phyloP scores from a whole-genome alignment of 352 stramenopile genomes.

The Pythium insidiosum region DNA sequence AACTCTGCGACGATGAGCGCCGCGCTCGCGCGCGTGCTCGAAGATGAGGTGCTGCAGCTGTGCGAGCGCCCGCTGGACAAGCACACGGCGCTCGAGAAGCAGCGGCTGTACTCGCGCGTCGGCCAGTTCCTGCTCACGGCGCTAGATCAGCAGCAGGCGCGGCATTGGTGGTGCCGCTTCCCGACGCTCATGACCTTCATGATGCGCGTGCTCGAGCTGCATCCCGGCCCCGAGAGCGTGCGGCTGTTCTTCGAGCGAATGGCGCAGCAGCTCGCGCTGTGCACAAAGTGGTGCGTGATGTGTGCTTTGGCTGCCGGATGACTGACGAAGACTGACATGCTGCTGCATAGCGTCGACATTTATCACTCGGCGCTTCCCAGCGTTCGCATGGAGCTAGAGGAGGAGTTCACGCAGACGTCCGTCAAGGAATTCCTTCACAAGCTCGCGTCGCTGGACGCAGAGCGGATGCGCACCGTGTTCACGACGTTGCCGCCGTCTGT shows the following conservation, averaged over 20 bases:
- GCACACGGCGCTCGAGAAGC: constrained; percentile 38
- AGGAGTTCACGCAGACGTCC: constrained; percentile 63
- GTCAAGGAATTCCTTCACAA: constrained; percentile 76
- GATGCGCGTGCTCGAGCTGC: constrained; percentile 79
- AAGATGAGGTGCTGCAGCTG: constrained; percentile 34
- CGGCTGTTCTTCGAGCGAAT: constrained; percentile 69
- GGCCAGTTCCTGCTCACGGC: constrained; percentile 70
- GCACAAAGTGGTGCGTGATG: constrained; percentile 50
- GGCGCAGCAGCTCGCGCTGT: constrained; percentile 48
- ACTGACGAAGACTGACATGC: not conserved
- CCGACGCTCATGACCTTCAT: constrained; percentile 83
- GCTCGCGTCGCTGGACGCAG: constrained; percentile 55
- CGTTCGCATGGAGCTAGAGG: constrained; percentile 67
- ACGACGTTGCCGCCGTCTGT: constrained; percentile 1
- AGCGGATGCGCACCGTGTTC: constrained; percentile 56
- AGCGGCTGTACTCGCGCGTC: constrained; percentile 67
- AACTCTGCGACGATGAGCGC: constrained; percentile 21
- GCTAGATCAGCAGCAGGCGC: constrained; percentile 38
- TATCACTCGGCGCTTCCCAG: constrained; percentile 74
- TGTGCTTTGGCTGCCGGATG: not conserved
- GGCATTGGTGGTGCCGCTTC: constrained; percentile 81
- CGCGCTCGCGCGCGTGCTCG: constrained; percentile 25
- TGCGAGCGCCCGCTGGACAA: constrained; percentile 18
- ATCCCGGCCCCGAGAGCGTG: constrained; percentile 59
- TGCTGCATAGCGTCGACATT: constrained; percentile 51